A percentile compares a stretch with the other conserved stretches of the same genome.
These are phyloP conservation scores for Besnoitia besnoiti DNA, from an alignment of 169 alveolate genomes.

Conservation along the genomic window DNA sequence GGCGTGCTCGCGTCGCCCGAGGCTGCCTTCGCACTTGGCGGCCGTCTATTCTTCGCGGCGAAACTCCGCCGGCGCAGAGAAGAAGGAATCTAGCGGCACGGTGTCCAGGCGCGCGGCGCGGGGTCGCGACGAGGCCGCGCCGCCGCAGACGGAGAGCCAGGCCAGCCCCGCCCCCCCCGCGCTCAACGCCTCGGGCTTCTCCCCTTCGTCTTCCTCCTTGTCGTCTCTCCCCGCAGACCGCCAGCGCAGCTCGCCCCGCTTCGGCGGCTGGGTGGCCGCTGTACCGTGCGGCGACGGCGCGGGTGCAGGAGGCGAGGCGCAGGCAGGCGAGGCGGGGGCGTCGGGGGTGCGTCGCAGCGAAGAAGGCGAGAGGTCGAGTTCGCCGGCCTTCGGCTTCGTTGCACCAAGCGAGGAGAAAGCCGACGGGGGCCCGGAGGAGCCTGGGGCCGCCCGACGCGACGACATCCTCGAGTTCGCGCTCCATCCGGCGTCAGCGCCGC, in stretches of 20 bases:
- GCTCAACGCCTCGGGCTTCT: too few relatives aligned
- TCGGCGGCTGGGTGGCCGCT: constrained; percentile 14
- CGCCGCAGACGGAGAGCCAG: too few relatives aligned
- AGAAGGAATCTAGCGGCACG: neutral
- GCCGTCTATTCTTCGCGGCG: neutral
- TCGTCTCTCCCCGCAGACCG: too few relatives aligned
- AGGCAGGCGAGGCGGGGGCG: neutral
- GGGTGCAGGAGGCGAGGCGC: neutral
- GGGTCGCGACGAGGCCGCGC: too few relatives aligned
- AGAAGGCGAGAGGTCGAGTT: neutral
- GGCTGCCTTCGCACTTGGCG: neutral
- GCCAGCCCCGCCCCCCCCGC: too few relatives aligned
- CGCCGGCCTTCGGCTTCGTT: neutral
- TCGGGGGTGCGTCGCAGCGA: too few relatives aligned
- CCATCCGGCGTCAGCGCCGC: too few relatives aligned
- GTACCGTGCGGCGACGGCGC: neutral
- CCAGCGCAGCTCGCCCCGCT: neutral
- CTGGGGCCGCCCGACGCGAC: too few relatives aligned
- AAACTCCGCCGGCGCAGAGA: neutral
- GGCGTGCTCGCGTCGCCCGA: neutral
- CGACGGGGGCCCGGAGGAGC: constrained; percentile 15
- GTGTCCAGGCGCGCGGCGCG: neutral
- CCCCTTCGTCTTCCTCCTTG: too few relatives aligned
- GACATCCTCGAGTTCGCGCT: neutral
- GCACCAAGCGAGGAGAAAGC: neutral